phyloP scores from a whole-genome alignment of 352 stramenopile species.

The Phytophthora podocarpi region DNA sequence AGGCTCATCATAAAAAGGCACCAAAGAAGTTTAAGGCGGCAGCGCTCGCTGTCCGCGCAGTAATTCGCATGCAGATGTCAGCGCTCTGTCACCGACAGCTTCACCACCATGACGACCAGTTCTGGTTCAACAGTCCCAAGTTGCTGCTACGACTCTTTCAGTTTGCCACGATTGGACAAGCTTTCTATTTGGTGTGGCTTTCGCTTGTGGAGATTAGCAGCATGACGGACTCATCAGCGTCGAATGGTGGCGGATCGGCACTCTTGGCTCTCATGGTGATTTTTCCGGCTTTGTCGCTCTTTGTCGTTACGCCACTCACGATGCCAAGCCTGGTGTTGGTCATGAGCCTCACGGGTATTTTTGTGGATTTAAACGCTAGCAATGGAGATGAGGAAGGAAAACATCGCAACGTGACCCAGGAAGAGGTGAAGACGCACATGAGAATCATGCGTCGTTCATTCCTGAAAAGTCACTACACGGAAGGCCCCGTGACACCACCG shows the following conservation, averaged over 20 bases:
- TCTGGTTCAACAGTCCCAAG: constrained; percentile 82
- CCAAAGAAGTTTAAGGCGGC: constrained; percentile 55
- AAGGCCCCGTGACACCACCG: constrained; percentile 22
- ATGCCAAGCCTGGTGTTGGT: constrained; percentile 89
- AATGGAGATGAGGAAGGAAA: constrained; percentile 26
- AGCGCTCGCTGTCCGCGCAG: constrained; percentile 63
- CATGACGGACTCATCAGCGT: constrained; percentile 28
- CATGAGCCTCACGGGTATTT: constrained; percentile 88
- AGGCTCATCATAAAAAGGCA: constrained; percentile 20
- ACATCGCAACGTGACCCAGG: constrained; percentile 36
- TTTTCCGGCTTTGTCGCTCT: constrained; percentile 67
- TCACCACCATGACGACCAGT: constrained; percentile 80
- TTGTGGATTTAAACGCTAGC: constrained; percentile 74
- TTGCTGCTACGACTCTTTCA: constrained; percentile 82
- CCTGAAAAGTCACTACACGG: constrained; percentile 66
- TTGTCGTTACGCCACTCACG: constrained; percentile 82
- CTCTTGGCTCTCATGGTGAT: constrained; percentile 71
- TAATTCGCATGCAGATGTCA: constrained; percentile 91
- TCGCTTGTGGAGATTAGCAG: constrained; percentile 71
- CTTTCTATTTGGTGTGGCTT: constrained; percentile 89
- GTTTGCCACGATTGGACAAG: constrained; percentile 86
- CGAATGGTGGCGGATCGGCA: constrained; percentile 15
- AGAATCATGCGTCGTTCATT: constrained; percentile 76
- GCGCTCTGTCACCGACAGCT: constrained; percentile 82
- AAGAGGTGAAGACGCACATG: constrained; percentile 70